phyloP scores from a whole-genome alignment of 768 basidiomycete genomes.

The Leccinum rimulosum region DNA sequence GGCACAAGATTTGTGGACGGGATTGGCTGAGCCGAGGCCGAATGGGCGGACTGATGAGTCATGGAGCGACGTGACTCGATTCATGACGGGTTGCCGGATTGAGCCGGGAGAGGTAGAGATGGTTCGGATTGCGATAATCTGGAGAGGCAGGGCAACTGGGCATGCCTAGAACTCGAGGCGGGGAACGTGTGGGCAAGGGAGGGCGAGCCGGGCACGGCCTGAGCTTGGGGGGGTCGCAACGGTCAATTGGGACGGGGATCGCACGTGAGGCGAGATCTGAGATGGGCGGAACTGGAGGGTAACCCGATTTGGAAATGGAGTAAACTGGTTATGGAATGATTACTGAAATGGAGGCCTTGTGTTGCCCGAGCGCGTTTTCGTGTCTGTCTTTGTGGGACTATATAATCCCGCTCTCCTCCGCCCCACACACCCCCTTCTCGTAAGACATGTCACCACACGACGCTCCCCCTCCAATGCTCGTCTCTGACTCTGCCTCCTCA shows the following conservation, averaged over 20 bases:
- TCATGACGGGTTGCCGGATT: not conserved
- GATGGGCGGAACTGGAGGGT: conserved; percentile 19
- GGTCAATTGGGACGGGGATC: conserved; percentile 10
- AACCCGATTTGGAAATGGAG: conserved; percentile 16
- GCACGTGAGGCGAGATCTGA: conserved; percentile 33
- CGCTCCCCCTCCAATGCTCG: conserved; percentile 11
- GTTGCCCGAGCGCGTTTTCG: conserved; percentile 26
- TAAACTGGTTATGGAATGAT: conserved; percentile 27
- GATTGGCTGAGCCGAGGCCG: conserved; percentile 6
- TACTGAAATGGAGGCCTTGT: conserved; percentile 26
- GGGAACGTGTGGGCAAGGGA: conserved; percentile 26
- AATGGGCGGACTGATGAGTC: conserved; percentile 10
- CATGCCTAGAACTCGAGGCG: conserved; percentile 31
- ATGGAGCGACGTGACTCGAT: conserved; percentile 15
- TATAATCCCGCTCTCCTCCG: conserved; percentile 29
- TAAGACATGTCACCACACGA: conserved; percentile 7
- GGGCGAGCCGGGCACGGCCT: conserved; percentile 11
- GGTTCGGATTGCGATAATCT: conserved; percentile 33
- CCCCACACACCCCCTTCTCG: conserved; percentile 7
- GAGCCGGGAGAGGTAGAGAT: not conserved
- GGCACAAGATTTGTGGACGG: not conserved
- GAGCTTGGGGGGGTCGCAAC: not conserved
- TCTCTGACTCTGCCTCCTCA: conserved; percentile 21
- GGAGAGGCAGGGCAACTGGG: conserved; percentile 2
- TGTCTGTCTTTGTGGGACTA: conserved; percentile 31